Evolutionary conservation across 2,329 filamentous ascomycete genomes (phyloP).

Genomic region (Hypoxylon sp.): DNA sequence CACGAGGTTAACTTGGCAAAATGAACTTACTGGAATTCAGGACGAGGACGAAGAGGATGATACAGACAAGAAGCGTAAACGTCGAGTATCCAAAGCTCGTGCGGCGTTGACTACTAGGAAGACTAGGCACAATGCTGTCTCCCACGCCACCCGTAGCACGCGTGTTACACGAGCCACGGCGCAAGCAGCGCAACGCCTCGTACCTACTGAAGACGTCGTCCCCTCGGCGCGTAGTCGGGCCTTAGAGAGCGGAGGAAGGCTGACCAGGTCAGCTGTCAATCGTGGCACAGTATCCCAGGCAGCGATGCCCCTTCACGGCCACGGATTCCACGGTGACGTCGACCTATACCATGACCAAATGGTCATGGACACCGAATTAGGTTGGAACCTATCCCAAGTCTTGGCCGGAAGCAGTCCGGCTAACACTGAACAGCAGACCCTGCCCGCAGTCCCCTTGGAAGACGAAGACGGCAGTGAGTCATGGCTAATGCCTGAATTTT

Average conservation of each 20-base stretch:
- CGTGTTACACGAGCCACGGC: slow-evolving; percentile 36
- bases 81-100: slow-evolving; percentile 27
- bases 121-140: slow-evolving; percentile 24
- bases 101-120: slow-evolving; percentile 31
- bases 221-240: slow-evolving; percentile 22
- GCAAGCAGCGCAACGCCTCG: slow-evolving; percentile 19
- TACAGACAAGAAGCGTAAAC: slow-evolving; percentile 35
- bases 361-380: slow-evolving; percentile 45
- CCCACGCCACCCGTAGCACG: slow-evolving; percentile 34
- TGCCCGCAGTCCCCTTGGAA: slow-evolving; percentile 30
- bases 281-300: slow-evolving; percentile 35
- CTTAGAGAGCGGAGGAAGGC: slow-evolving; percentile 32
- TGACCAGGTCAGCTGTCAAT: slow-evolving; percentile 40
- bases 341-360: slow-evolving; percentile 39
- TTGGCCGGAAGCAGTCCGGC: slow-evolving; percentile 35
- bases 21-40: slow-evolving; percentile 43
- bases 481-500: slow-evolving; percentile 30
- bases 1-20: slow-evolving; percentile 9
- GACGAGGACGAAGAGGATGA: slow-evolving; percentile 42
- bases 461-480: slow-evolving; percentile 50
- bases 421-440: slow-evolving; percentile 47
- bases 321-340: slow-evolving; percentile 46
- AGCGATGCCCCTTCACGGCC: slow-evolving; percentile 47
- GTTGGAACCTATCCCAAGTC: slow-evolving; percentile 40
- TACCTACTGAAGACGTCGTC: slow-evolving; percentile 5